Evolutionary conservation across 352 stramenopile genomes (phyloP), one percentile per base, ranked within the genome.

Genomic region (Globisporangium irregulare): DNA sequence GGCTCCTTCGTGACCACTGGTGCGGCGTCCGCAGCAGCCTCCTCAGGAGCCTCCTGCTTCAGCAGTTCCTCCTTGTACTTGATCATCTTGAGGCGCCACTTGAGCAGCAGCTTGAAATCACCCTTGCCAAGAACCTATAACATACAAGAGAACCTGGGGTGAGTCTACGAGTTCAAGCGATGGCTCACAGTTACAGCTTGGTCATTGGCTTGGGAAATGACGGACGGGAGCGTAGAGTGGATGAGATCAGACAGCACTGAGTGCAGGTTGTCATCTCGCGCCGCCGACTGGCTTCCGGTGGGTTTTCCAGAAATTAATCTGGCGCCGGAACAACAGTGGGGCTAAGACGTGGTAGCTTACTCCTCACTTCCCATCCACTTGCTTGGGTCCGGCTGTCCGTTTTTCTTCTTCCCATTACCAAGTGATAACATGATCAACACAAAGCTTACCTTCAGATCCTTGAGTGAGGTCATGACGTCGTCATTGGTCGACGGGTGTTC

Each of bases 51-150:
- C 1, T 87, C 66, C 2, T 81, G 82, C 73, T 93, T 93, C 2
- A 94, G 54, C 6, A 96, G 78, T 54, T 94, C 86, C 1, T 91
- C 79, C 62, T 93, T 93, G 79, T 93, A 94, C 65, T 89, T 88
- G 6, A 80, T 71, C 86, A 99, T 98, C 41, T 97, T 97, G 6
- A 97, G 79, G 22, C 98, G 89, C 98, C 98, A 99, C 62, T 96
- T 98, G 12, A 99, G 77, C 24, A 99, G 71, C 27, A 79, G 80
- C 77, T 99, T 99, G 66, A 99, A 99, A 68, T 99, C 98, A 7
- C 79, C 75, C 62, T 99, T 99, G 58, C 98, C 98, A 15, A 99
- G 84, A 9, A 99, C 88, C 88, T 96, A 74, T 0, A 71, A 0
- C 1, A 57, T 61, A 20, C 57, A 41, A 41, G 12, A 48, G 25